Evolutionary conservation across 345 rosid species (phyloP), one percentile per base, ranked within the genome.

Genomic region (Salix dunnii): DNA sequence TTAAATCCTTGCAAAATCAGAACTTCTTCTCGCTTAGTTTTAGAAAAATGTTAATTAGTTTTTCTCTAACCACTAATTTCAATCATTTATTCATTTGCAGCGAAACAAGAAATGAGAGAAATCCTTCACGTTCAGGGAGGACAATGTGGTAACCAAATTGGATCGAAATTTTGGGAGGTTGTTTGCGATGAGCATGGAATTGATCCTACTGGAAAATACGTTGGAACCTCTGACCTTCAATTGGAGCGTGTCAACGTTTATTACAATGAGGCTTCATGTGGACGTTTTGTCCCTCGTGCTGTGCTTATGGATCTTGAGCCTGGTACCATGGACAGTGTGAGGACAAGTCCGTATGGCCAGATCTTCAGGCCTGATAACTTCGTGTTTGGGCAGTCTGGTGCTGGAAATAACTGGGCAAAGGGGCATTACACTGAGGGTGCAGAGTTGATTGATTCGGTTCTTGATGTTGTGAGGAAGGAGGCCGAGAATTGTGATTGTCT

Each of bases 291-390:
- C 12, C 82, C 82, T 35, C 77, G 82, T 5, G 82, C 82, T 18
- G 77, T 79, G 67, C 82, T 79, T 33, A 79, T 79, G 82, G 82
- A 79, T 68, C 76, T 79, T 18, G 82, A 79, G 70, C 82, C 82
- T 61, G 82, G 82, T 46, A 79, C 82, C 49, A 79, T 79, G 82
- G 82, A 79, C 74, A 79, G 82, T 61, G 82, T 79, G 70, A 61
- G 82, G 49, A 79, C 82, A 7, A 74, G 82, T 46, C 82, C 82
- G 1, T 79, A 74, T 68, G 82, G 82, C 5, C 74, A 79, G 64
- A 79, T 79, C 16, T 79, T 79, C 27, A 74, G 82, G 36, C 82
- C 82, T 33, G 82, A 79, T 79, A 79, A 79, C 69, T 79, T 79
- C 28, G 82, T 79, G 51, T 79, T 79, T 61, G 82, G 82, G 5